A percentile compares a stretch with the other conserved stretches of the same genome.
These are phyloP conservation scores for Fusarium heterosporum DNA, from an alignment of 2,329 filamentous ascomycete genomes.

Conservation along the genomic window DNA sequence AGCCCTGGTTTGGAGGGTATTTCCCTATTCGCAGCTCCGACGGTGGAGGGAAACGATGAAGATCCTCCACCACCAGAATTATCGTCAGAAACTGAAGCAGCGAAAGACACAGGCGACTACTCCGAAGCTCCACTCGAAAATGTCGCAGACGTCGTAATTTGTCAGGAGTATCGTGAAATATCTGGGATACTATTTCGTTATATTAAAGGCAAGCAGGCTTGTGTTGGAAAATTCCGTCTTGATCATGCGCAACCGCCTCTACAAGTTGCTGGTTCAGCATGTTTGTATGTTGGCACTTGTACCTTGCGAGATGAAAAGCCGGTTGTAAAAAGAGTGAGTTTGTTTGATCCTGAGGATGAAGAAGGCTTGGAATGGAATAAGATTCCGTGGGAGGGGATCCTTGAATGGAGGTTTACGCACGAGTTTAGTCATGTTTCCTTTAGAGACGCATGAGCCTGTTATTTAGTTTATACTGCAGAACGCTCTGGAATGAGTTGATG, in stretches of 20 bases:
- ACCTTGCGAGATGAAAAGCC: no score
- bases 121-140: not conserved
- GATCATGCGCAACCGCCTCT: slow-evolving; percentile 2
- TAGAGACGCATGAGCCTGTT: not conserved
- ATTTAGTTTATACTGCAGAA: not conserved
- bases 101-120: not conserved
- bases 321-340: not conserved
- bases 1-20: slow-evolving; percentile 1
- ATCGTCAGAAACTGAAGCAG: not conserved
- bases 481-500: no score
- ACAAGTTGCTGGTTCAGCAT: not conserved
- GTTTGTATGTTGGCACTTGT: not conserved
- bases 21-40: slow-evolving; percentile 7
- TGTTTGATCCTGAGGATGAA: not conserved
- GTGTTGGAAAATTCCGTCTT: slow-evolving; percentile 14
- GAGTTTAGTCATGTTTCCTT: not conserved
- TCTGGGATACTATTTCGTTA: slow-evolving; percentile 6
- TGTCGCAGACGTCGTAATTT: not conserved
- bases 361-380: slow-evolving; percentile 1
- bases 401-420: not conserved
- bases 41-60: slow-evolving; percentile 1
- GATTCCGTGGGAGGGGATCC: not conserved
- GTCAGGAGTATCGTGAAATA: not conserved
- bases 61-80: not conserved
- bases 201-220: slow-evolving; percentile 2